Conservation (phyloP, 305 asterid genomes). For the Fraxinus latifolia region DNA sequence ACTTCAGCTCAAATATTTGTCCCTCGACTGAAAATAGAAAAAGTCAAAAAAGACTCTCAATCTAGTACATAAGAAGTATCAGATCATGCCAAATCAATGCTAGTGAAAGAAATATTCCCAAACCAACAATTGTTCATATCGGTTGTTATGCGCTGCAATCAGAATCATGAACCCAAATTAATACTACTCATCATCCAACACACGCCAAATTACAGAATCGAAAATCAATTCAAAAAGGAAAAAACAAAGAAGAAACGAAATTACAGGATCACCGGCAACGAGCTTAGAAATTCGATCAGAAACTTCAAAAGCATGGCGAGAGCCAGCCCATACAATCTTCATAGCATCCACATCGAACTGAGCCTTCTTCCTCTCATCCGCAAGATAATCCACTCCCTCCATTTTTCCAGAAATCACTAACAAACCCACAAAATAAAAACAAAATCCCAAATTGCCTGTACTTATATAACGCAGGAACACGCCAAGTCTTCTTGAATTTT, state of each 20-base stretch:
- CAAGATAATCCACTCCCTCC: constrained; percentile 70
- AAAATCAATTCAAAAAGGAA: constrained; percentile 6
- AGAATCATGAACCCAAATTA: background rate
- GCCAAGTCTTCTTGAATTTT: background rate
- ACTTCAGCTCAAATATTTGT: background rate
- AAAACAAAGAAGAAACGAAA: background rate
- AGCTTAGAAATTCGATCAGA: constrained; percentile 96
- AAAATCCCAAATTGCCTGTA: background rate
- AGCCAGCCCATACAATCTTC: constrained; percentile 98
- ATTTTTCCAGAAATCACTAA: constrained; percentile 1
- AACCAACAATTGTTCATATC: background rate
- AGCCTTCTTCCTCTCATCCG: constrained; percentile 81
- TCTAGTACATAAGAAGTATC: background rate
- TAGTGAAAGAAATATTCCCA: background rate
- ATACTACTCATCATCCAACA: background rate
- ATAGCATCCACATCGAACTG: constrained; percentile 76
- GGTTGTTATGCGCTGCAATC: background rate
- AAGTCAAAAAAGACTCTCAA: background rate
- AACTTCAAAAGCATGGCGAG: constrained; percentile 54
- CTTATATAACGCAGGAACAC: background rate
- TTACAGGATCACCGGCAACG: constrained; percentile 92
- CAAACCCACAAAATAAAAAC: background rate
- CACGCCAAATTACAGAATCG: background rate
- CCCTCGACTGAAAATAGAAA: background rate
- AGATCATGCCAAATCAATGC: background rate